Conservation (phyloP, 768 basidiomycete species). For the Russula earlei region DNA sequence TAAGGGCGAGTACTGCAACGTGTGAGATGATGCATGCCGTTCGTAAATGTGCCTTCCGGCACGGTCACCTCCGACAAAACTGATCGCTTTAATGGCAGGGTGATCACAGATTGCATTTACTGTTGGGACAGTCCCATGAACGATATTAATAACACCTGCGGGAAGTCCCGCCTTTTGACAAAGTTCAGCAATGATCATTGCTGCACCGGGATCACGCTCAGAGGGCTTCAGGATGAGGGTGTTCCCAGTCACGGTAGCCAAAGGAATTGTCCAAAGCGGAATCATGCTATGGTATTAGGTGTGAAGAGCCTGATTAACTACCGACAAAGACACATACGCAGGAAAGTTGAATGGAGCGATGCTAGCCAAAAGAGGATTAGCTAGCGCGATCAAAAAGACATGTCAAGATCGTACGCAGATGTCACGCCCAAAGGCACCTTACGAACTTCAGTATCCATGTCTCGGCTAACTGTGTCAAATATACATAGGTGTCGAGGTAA, state of each 20-base stretch:
- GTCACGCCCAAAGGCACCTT: conserved; percentile 82
- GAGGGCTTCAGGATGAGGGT: conserved; percentile 92
- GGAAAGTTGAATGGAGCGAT: conserved; percentile 88
- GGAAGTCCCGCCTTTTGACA: conserved; percentile 81
- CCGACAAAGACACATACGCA: conserved; percentile 43
- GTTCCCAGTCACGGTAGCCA: conserved; percentile 86
- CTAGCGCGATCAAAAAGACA: neutral
- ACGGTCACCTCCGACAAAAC: conserved; percentile 89
- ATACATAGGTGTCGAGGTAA: neutral
- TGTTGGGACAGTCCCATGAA: conserved; percentile 83
- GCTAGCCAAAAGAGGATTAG: conserved; percentile 28
- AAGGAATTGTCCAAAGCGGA: conserved; percentile 90
- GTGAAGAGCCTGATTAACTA: neutral
- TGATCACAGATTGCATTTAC: conserved; percentile 94
- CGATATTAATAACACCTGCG: conserved; percentile 82
- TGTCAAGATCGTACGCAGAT: conserved; percentile 36
- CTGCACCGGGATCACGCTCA: conserved; percentile 93
- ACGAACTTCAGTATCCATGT: conserved; percentile 92
- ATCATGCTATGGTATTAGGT: conserved; percentile 58
- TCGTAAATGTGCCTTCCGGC: conserved; percentile 94
- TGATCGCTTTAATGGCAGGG: conserved; percentile 85
- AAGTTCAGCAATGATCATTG: conserved; percentile 95
- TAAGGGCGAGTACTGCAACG: conserved; percentile 3
- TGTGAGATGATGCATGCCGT: conserved; percentile 34
- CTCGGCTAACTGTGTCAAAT: conserved; percentile 59